phyloP scores from a whole-genome alignment of 371 early-diverging fungal genomes.

The Saksenaea vasiformis region DNA sequence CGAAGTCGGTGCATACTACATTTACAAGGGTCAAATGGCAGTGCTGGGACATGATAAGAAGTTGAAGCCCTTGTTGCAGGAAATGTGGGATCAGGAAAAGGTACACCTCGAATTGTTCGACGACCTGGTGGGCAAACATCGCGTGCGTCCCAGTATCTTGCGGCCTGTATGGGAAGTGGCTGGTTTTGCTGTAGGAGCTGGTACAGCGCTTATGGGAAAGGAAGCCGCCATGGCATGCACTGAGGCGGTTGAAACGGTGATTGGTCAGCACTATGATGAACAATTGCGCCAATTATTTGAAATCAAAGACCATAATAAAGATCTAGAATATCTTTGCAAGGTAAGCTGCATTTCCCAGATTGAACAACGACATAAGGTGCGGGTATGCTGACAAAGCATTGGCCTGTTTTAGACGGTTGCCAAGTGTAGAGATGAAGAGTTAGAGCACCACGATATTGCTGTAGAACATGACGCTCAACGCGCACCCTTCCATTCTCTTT shows the following conservation, averaged over 20 bases:
- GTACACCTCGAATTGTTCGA: slow-evolving; percentile 82
- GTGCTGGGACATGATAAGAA: slow-evolving; percentile 77
- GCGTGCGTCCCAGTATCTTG: slow-evolving; percentile 86
- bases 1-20: slow-evolving; percentile 94
- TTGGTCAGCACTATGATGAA: slow-evolving; percentile 96
- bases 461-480: slow-evolving; percentile 84
- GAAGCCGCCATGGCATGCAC: slow-evolving; percentile 98
- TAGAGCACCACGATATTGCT: slow-evolving; percentile 93
- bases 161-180: slow-evolving; percentile 87
- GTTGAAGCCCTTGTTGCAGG: slow-evolving; percentile 73
- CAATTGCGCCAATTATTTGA: slow-evolving; percentile 76
- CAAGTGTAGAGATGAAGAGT: slow-evolving; percentile 92
- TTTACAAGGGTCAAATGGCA: slow-evolving; percentile 92
- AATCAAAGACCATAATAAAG: slow-evolving; percentile 58
- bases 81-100: slow-evolving; percentile 97
- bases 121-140: slow-evolving; percentile 68
- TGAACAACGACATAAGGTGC: no score
- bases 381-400: no score
- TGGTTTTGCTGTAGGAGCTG: slow-evolving; percentile 87
- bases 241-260: slow-evolving; percentile 96
- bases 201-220: slow-evolving; percentile 89
- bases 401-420: slow-evolving; percentile 66
- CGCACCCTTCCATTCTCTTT: slow-evolving; percentile 75
- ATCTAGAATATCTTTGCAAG: slow-evolving; percentile 61
- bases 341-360: slow-evolving; percentile 41